Conservation (phyloP, 495 filamentous ascomycete species). For the Tuber umbilicatum region DNA sequence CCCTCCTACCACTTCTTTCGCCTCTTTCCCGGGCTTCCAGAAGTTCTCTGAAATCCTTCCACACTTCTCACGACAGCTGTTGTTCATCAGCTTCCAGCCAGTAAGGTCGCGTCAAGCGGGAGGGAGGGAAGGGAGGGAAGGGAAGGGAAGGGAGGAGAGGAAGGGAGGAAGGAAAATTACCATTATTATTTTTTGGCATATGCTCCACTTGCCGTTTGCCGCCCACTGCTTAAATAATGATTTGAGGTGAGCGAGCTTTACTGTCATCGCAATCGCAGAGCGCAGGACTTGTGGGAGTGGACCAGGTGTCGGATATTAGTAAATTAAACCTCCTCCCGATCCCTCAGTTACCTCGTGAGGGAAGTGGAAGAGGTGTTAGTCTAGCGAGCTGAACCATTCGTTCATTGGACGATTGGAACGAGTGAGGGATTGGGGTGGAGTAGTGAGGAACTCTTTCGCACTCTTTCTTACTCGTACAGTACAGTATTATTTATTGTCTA, state of each 20-base stretch:
- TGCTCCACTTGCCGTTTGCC: background rate
- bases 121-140: background rate
- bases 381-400: background rate
- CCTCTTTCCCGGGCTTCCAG: constrained; percentile 29
- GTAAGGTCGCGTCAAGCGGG: background rate
- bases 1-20: background rate
- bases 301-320: background rate
- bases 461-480: too few relatives aligned
- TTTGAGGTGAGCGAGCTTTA: background rate
- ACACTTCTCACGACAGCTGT: background rate
- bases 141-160: background rate
- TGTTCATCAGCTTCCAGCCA: background rate
- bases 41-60: constrained; percentile 23
- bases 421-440: background rate
- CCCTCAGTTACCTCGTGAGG: background rate
- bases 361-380: background rate
- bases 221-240: background rate
- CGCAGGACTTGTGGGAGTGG: background rate
- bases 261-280: background rate
- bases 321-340: background rate
- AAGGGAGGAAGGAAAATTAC: background rate
- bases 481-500: background rate
- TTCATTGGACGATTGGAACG: background rate
- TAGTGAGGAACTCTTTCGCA: background rate
- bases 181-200: background rate